Conservation (phyloP, 176 grass and related monocot species). For the Leersia perrieri region DNA sequence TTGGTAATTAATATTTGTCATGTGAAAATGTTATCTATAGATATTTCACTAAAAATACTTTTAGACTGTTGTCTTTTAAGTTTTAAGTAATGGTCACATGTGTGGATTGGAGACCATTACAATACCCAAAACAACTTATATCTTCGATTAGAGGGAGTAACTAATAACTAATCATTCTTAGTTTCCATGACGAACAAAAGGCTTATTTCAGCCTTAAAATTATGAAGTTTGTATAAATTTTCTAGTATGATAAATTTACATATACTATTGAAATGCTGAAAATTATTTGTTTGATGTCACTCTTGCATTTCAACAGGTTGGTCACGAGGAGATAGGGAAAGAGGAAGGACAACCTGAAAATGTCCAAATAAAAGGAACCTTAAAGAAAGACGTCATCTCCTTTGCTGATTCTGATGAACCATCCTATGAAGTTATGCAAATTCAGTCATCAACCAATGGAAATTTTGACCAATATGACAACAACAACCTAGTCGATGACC, state of each 20-base stretch:
- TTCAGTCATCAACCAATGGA: not conserved
- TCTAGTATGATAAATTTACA: not conserved
- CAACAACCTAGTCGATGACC: slow-evolving; percentile 18
- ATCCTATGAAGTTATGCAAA: slow-evolving; percentile 34
- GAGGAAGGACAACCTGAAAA: not conserved
- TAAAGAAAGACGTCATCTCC: not conserved
- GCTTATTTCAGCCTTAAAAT: not conserved
- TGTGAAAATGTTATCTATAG: not conserved
- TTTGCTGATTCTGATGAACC: slow-evolving; percentile 13
- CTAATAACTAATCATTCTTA: not conserved
- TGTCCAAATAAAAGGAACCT: not conserved
- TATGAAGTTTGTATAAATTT: slow-evolving; percentile 16
- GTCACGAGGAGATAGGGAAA: not conserved
- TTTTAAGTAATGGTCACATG: not conserved
- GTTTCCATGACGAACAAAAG: not conserved
- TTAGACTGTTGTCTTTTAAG: not conserved
- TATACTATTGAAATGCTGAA: slow-evolving; percentile 6
- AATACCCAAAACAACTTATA: not conserved
- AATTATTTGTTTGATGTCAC: not conserved
- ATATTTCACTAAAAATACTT: not conserved
- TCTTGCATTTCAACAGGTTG: slow-evolving; percentile 31
- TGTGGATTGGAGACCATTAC: not conserved
- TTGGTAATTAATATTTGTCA: not conserved
- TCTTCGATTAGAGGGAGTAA: not conserved
- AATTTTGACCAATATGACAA: slow-evolving; percentile 2